Evolutionary conservation across 1,284 basidiomycete species (phyloP).

Genomic region (Trichosporon asahii): DNA sequence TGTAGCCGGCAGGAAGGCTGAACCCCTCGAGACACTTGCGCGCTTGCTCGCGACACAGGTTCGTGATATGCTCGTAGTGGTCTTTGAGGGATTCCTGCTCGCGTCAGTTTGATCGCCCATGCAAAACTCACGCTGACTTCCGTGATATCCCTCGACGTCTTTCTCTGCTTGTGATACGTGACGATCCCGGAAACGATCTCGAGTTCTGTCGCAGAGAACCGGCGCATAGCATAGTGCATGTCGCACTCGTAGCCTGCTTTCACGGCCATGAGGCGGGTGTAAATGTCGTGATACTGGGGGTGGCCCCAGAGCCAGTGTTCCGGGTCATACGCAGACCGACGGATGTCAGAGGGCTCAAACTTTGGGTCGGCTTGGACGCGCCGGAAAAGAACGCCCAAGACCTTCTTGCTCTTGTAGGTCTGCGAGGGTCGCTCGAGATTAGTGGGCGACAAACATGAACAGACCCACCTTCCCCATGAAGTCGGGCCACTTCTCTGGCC

Average conservation of each 20-base stretch:
- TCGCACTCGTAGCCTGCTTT: constrained; percentile 39
- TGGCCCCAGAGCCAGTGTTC: constrained; percentile 29
- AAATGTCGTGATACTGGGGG: constrained; percentile 28
- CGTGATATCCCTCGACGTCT: constrained; percentile 32
- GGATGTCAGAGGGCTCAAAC: constrained; percentile 36
- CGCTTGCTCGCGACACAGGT: constrained; percentile 25
- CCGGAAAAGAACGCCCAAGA: constrained; percentile 47
- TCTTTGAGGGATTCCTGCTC: constrained; percentile 41
- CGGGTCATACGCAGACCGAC: constrained; percentile 25
- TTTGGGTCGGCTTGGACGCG: constrained; percentile 38
- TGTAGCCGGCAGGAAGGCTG: constrained; percentile 16
- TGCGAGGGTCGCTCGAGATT: constrained; percentile 26
- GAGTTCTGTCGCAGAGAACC: constrained; percentile 39
- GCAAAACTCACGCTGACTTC: not conserved
- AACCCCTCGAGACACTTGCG: constrained; percentile 8
- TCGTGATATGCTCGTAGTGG: constrained; percentile 28
- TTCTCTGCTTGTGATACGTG: constrained; percentile 37
- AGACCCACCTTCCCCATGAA: constrained; percentile 50
- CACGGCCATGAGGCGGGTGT: constrained; percentile 33
- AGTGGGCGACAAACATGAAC: not conserved
- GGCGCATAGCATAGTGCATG: constrained; percentile 39
- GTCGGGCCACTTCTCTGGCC: constrained; percentile 46
- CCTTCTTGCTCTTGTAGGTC: constrained; percentile 35
- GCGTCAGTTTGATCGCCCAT: not conserved
- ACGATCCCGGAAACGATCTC: constrained; percentile 44